Evolutionary conservation across 345 rosid species (phyloP).

Genomic region (Viola odorata): DNA sequence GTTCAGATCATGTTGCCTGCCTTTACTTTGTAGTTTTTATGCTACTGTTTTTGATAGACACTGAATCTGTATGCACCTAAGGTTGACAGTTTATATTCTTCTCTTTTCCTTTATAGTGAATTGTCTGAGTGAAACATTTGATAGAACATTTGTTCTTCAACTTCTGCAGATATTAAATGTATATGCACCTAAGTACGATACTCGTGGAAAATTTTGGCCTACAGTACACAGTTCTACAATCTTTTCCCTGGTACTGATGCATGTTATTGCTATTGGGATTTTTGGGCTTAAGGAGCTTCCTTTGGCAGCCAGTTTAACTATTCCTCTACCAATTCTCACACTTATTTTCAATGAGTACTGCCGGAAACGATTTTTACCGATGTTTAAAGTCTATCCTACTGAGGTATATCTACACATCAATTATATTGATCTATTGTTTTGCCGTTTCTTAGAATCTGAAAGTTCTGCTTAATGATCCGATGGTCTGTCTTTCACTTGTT

Average conservation of each 20-base stretch:
- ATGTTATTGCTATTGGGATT: slow-evolving; percentile 72
- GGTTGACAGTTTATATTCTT: too few relatives aligned
- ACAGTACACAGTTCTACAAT: slow-evolving; percentile 64
- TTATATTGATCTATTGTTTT: neutral
- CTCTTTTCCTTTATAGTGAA: too few relatives aligned
- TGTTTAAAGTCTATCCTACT: slow-evolving; percentile 60
- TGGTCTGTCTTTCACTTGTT: neutral
- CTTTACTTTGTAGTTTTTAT: too few relatives aligned
- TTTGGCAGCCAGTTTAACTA: slow-evolving; percentile 56
- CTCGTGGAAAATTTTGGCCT: slow-evolving; percentile 80
- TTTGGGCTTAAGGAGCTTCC: slow-evolving; percentile 80
- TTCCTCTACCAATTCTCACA: slow-evolving; percentile 81
- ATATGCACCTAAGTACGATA: slow-evolving; percentile 66
- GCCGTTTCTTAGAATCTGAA: neutral
- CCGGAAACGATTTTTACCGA: slow-evolving; percentile 61
- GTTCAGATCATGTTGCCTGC: neutral
- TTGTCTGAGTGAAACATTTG: neutral
- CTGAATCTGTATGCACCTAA: too few relatives aligned
- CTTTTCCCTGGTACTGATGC: slow-evolving; percentile 79
- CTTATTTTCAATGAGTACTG: slow-evolving; percentile 72
- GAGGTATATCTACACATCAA: slow-evolving; percentile 45
- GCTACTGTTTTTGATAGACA: too few relatives aligned
- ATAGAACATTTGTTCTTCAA: neutral
- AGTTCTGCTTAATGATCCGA: neutral
- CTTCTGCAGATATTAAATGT: slow-evolving; percentile 69